phyloP scores from a whole-genome alignment of 108 stramenopile species.

The Pseudonitzschia delicatissima region DNA sequence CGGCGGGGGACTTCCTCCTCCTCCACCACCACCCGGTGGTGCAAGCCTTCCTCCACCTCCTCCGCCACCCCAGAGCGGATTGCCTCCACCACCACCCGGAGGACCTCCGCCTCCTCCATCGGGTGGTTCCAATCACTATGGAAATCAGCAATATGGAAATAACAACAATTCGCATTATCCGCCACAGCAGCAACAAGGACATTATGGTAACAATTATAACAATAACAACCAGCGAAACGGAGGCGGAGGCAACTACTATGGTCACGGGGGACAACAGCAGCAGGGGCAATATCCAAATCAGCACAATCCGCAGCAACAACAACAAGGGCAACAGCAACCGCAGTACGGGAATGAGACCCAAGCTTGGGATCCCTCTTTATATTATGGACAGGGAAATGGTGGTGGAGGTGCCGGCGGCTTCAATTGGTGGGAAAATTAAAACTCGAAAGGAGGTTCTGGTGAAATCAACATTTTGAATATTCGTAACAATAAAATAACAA shows the following conservation, averaged over 20 bases:
- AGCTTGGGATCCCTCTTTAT: constrained; percentile 65
- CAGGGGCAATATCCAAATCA: constrained; percentile 24
- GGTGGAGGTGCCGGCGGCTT: constrained; percentile 71
- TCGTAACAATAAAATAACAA: no score
- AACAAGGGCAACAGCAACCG: constrained; percentile 50
- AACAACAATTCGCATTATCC: no score
- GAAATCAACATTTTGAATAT: no score
- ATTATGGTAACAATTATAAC: constrained; percentile 14
- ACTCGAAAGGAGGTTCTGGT: no score
- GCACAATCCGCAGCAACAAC: constrained; percentile 45
- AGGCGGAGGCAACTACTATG: constrained; percentile 13
- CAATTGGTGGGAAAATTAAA: constrained; percentile 82
- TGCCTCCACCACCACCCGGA: constrained; percentile 23
- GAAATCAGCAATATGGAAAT: constrained; percentile 1
- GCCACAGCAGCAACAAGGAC: constrained; percentile 19
- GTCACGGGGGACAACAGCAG: constrained; percentile 24
- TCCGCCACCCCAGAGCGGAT: constrained; percentile 24
- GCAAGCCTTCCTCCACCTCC: constrained; percentile 13
- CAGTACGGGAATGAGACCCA: constrained; percentile 34
- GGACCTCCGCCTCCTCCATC: constrained; percentile 34
- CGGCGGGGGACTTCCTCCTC: constrained; percentile 14
- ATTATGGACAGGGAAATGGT: constrained; percentile 57
- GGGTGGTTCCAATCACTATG: constrained; percentile 33
- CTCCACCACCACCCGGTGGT: constrained; percentile 30
- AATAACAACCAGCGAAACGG: no score